A percentile compares a stretch with the other conserved stretches of the same genome.
Conservation (phyloP, 768 basidiomycete genomes). For the Lepiota subincarnata region DNA sequence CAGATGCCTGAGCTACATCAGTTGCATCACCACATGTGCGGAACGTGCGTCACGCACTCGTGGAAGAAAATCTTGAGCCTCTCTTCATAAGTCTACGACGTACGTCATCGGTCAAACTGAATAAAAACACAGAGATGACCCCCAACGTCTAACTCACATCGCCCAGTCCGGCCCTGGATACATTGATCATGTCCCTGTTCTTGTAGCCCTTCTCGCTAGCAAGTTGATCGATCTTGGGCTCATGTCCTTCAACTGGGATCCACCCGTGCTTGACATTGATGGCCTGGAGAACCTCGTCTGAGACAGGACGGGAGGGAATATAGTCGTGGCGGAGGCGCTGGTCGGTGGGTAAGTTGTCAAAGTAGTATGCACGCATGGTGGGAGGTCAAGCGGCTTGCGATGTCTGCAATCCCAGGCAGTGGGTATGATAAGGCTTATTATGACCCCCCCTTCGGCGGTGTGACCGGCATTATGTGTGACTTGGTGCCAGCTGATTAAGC, state of each 20-base stretch:
- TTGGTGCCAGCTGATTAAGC: no score
- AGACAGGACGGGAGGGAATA: conserved; percentile 50
- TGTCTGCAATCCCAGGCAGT: no score
- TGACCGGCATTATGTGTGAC: no score
- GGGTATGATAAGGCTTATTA: no score
- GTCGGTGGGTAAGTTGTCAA: conserved; percentile 71
- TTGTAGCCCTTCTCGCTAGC: conserved; percentile 73
- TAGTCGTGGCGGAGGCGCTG: conserved; percentile 80
- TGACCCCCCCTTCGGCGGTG: no score
- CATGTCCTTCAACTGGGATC: conserved; percentile 60
- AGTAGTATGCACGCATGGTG: conserved; percentile 72
- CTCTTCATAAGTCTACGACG: conserved; percentile 55
- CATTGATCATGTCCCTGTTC: conserved; percentile 77
- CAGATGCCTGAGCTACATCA: conserved; percentile 57
- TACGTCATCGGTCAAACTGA: background rate
- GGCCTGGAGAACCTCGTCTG: conserved; percentile 39
- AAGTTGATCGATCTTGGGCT: conserved; percentile 53
- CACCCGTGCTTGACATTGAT: conserved; percentile 67
- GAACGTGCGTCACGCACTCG: conserved; percentile 49
- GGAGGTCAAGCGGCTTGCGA: no score
- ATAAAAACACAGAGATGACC: background rate
- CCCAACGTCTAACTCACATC: conserved; percentile 44
- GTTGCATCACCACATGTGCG: background rate
- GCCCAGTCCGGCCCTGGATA: conserved; percentile 76
- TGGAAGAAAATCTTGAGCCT: conserved; percentile 83